Evolutionary conservation across 192 early-diverging fungal genomes (phyloP), one percentile per base, ranked within the genome.

Genomic region (Helicostylum pulchrum): DNA sequence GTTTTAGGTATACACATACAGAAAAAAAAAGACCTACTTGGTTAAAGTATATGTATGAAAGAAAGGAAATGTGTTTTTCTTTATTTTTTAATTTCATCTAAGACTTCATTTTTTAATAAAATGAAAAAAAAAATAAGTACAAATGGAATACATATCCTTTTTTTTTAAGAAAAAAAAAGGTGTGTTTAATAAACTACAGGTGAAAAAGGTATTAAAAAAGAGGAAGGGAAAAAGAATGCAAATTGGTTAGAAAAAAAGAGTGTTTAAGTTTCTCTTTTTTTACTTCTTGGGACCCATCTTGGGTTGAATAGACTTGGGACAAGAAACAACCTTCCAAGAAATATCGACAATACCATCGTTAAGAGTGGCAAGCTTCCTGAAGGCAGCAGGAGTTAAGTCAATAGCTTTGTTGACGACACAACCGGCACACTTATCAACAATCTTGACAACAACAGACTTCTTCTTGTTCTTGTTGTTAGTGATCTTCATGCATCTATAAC

Each of bases 401-500:
- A 67, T 67, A n/a, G 64, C 53, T 12, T 57, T 57, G 17, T 32
- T 53, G 55, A 39, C 17, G 19, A 43, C 26, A 53, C 36, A 45
- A 55, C 66, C 67, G 20, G 67, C 72, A 45, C 72, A 74, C 31
- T 65, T 62, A 49, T 74, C 72, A 20, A 74, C 72, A 58, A 69
- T 69, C 63, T 69, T 68, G 42, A 74, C 69, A 47, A 60, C 49
- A 19, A 69, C 64, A 44, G 45, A 36, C 11, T 49, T 48, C 44
- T 69, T 61, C 20, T 62, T 31, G 62, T 69, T 64, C 20, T 60
- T 20, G 11, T 61, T 53, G 48, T 74, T 74, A 31, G 53, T 50
- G 23, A 74, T 66, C 58, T 74, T 74, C 67, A 74, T 69, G 34
- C 72, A 74, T 58, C 69, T 74, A 64, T 69, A 74, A 51, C 72